Base-by-base conservation (phyloP, 192 early-diverging fungal genomes). In the Gryganskiella cystojenkinii region DNA sequence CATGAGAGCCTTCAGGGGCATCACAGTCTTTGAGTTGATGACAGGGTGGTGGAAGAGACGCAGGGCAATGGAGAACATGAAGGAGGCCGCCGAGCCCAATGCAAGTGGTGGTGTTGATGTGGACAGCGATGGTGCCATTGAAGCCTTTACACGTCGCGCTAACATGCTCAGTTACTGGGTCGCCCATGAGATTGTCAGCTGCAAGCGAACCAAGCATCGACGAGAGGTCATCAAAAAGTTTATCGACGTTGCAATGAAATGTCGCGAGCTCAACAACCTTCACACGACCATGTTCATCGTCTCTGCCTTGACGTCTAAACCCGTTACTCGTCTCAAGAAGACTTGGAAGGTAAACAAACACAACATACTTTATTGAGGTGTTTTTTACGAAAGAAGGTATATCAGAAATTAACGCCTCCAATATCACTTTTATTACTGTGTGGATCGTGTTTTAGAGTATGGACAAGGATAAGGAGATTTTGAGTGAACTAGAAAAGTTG, bases 221-320 rank as follows among this genome's bases (percentile, higher is more conserved):
- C 78, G 81, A 25, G 66, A 78, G 49, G 43, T 90, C 33, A 70
- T 90, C 42, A 82, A 84, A 25, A 88, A 88, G 69, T 87, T 89
- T 44, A 89, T 90, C 49, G 71, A 80, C 14, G 75, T 86, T n/a
- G 89, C 89, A 27, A 81, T 69, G 87, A 70, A 80, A 54, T 88
- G 85, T 56, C 71, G 81, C 33, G 68, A 70, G 25, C 80, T 78
- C 70, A 88, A 88, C 64, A 92, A 94, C 70, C 88, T 90, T 62
- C 89, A 93, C 63, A 90, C 89, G 15, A 42, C 82, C 8, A 85
- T 93, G 79, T 86, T 89, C 22, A 87, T 94, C 46, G 74, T 89
- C 1, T 82, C 83, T 28, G 92, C 86, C 2, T 71, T 94, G 27
- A 80, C 79, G 1, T 88, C 87, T 3, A 69, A 79, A 9, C 70